These are phyloP conservation scores for Phycomyces blakesleeanus DNA, from an alignment of 192 early-diverging fungal genomes.

Conservation along the genomic window DNA sequence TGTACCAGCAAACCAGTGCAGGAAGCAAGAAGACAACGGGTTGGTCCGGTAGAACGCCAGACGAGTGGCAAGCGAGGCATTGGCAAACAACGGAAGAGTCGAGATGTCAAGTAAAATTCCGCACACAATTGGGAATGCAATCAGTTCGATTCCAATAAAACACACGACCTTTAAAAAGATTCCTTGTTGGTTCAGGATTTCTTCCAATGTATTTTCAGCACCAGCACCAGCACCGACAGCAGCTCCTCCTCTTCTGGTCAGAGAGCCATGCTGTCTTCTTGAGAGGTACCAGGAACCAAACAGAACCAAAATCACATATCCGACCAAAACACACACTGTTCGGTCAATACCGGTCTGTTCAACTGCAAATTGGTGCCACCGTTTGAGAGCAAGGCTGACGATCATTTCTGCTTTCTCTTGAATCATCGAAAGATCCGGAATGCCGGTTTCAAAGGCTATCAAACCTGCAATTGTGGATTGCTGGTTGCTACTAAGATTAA, in stretches of 20 bases:
- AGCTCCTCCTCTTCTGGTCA: conserved; percentile 33
- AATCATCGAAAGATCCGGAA: neutral
- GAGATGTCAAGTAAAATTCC: conserved; percentile 82
- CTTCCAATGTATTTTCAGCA: conserved; percentile 37
- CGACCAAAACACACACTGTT: conserved; percentile 51
- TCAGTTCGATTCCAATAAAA: conserved; percentile 86
- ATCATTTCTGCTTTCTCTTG: conserved; percentile 8
- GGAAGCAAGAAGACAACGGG: conserved; percentile 64
- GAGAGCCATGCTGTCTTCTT: neutral
- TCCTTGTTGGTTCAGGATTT: conserved; percentile 48
- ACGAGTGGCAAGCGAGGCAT: conserved; percentile 54
- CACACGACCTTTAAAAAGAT: conserved; percentile 70
- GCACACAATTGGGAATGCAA: conserved; percentile 82
- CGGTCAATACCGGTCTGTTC: conserved; percentile 54
- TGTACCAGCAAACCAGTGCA: conserved; percentile 93
- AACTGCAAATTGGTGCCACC: conserved; percentile 45
- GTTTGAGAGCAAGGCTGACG: neutral
- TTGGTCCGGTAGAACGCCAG: conserved; percentile 53
- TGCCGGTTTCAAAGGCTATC: too few relatives aligned
- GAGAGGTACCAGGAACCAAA: conserved; percentile 49
- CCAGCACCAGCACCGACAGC: too few relatives aligned
- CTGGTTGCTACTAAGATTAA: too few relatives aligned
- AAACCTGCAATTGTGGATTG: too few relatives aligned
- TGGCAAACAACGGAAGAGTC: conserved; percentile 72
- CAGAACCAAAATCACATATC: conserved; percentile 54